Conservation (phyloP, 176 grass and related monocot genomes). For the Poa annua region DNA sequence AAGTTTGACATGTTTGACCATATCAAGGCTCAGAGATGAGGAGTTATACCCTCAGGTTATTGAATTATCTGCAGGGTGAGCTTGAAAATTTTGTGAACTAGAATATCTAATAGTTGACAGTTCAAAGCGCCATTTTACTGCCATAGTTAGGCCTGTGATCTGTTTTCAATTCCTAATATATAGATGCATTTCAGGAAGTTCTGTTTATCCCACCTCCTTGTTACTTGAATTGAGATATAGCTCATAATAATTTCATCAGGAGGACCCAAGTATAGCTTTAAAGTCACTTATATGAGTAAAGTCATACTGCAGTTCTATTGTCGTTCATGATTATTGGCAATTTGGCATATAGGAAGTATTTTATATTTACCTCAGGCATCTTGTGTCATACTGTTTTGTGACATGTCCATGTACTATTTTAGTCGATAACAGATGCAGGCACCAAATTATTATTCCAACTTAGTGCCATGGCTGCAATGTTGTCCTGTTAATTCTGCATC, state of each 20-base stretch:
- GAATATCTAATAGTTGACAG: constrained; percentile 1
- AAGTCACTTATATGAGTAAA: background rate
- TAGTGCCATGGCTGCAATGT: background rate
- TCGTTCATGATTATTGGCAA: constrained; percentile 1
- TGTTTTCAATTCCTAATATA: constrained; percentile 32
- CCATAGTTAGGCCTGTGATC: constrained; percentile 4
- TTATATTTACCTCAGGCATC: constrained; percentile 7
- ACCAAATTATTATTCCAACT: constrained; percentile 20
- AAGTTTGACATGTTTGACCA: constrained; percentile 68
- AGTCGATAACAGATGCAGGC: too few species aligned
- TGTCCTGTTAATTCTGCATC: constrained; percentile 23
- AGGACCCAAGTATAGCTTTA: background rate
- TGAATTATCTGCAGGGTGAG: constrained; percentile 86
- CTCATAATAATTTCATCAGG: constrained; percentile 19
- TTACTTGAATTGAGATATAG: constrained; percentile 10
- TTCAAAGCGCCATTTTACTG: constrained; percentile 14
- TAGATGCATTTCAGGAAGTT: constrained; percentile 14
- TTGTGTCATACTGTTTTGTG: background rate
- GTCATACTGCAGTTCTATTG: constrained; percentile 14
- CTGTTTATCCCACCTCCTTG: background rate
- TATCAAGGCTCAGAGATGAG: constrained; percentile 90
- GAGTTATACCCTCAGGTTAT: constrained; percentile 93
- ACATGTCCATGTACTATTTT: too few species aligned
- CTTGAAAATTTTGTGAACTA: constrained; percentile 32
- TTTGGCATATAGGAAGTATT: background rate